phyloP scores from a whole-genome alignment of 345 rosid species.

The Garcia nutans region DNA sequence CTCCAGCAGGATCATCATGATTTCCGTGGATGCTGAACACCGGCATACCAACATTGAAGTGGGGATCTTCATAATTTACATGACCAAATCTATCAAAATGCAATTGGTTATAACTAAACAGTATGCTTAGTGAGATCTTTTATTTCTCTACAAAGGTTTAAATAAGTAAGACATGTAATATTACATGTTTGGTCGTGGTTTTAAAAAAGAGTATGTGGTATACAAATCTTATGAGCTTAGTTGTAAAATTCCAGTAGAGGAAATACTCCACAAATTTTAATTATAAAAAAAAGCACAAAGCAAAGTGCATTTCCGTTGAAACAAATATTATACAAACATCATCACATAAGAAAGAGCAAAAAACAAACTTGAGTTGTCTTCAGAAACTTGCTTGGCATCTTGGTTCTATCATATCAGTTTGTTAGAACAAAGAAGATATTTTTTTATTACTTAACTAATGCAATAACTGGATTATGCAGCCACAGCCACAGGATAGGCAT shows the following conservation, averaged over 20 bases:
- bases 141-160: neutral
- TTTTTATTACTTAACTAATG: neutral
- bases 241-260: neutral
- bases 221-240: neutral
- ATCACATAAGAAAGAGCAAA: too few species aligned
- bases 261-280: neutral
- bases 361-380: too few species aligned
- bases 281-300: neutral
- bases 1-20: conserved; percentile 99
- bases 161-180: neutral
- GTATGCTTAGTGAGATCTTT: neutral
- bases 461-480: neutral
- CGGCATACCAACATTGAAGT: conserved; percentile 95
- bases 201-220: neutral
- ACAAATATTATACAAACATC: too few species aligned
- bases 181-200: neutral
- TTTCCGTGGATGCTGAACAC: conserved; percentile 98
- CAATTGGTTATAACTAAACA: conserved; percentile 11
- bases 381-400: too few species aligned
- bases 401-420: too few species aligned
- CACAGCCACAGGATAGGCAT: conserved; percentile 7
- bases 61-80: conserved; percentile 98
- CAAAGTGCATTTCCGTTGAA: neutral
- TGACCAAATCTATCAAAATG: conserved; percentile 71
- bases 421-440: too few species aligned